Conservation (phyloP, 192 early-diverging fungal genomes). For the Phycomyces blakesleeanus region DNA sequence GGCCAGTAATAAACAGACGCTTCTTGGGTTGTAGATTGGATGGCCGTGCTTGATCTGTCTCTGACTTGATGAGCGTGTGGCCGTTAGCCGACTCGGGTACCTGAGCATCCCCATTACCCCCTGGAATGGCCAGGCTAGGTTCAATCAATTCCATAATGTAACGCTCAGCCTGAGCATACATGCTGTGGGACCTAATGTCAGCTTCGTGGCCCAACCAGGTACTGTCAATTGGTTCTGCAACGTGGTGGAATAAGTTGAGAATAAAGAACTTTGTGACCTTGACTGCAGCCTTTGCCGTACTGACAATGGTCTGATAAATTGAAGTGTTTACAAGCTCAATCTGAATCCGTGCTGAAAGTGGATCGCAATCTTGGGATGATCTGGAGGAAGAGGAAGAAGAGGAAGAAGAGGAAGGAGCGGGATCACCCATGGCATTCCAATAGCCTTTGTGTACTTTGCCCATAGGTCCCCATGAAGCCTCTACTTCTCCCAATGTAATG, state of each 20-base stretch:
- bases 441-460: constrained; percentile 53
- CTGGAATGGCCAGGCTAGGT: background rate
- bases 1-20: constrained; percentile 49
- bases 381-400: too few relatives aligned
- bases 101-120: background rate
- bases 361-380: background rate
- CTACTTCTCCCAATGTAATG: constrained; percentile 13
- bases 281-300: constrained; percentile 33
- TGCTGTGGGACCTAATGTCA: constrained; percentile 35
- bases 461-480: constrained; percentile 21
- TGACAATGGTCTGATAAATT: constrained; percentile 36
- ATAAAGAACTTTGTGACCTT: constrained; percentile 36
- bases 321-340: constrained; percentile 45
- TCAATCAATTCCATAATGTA: constrained; percentile 25
- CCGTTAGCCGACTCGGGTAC: background rate
- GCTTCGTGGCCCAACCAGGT: constrained; percentile 36
- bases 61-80: background rate
- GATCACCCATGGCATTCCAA: constrained; percentile 47
- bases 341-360: constrained; percentile 15
- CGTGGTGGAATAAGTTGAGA: constrained; percentile 39
- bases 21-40: constrained; percentile 17
- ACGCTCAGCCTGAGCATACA: constrained; percentile 42
- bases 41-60: constrained; percentile 6
- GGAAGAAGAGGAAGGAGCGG: constrained; percentile 4
- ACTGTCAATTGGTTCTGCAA: constrained; percentile 49